Evolutionary conservation across 2,329 filamentous ascomycete genomes (phyloP).

Genomic region (Chalaropsis thielavioides): DNA sequence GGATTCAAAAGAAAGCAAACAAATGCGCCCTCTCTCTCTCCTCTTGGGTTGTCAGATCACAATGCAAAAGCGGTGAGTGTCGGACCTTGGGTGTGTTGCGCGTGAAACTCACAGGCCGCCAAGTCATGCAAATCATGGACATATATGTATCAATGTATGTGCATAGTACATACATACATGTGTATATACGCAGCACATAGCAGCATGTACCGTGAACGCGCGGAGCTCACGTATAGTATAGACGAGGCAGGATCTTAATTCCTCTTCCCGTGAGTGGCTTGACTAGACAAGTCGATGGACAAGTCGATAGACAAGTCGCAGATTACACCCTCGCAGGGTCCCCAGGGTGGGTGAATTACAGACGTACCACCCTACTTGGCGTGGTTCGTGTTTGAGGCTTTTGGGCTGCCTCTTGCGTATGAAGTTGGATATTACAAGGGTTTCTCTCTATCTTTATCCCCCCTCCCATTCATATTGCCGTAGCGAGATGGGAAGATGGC

Average conservation of each 20-base stretch:
- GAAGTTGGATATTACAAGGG: neutral
- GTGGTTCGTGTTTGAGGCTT: constrained; percentile 3
- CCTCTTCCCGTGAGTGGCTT: neutral
- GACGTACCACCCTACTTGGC: neutral
- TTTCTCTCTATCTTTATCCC: too few relatives aligned
- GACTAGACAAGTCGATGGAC: neutral
- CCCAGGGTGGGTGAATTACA: neutral
- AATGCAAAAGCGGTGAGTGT: constrained; percentile 6
- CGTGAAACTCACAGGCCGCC: neutral
- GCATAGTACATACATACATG: neutral
- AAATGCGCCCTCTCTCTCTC: neutral
- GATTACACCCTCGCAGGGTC: neutral
- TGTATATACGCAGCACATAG: neutral
- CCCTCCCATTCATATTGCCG: neutral
- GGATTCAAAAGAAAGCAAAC: neutral
- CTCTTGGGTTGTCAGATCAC: neutral
- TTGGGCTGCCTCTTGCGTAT: constrained; percentile 1
- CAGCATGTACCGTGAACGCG: too few relatives aligned
- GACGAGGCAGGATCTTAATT: neutral
- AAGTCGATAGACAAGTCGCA: neutral
- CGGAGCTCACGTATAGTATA: neutral
- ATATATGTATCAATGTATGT: neutral
- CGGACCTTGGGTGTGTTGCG: constrained; percentile 3
- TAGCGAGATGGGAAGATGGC: neutral
- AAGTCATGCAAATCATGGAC: neutral